Percentiles rank a stretch among this genome's conserved stretches.
Evolutionary conservation across 2,329 filamentous ascomycete species (phyloP).

Genomic region (Pseudogymnoascus sp.): DNA sequence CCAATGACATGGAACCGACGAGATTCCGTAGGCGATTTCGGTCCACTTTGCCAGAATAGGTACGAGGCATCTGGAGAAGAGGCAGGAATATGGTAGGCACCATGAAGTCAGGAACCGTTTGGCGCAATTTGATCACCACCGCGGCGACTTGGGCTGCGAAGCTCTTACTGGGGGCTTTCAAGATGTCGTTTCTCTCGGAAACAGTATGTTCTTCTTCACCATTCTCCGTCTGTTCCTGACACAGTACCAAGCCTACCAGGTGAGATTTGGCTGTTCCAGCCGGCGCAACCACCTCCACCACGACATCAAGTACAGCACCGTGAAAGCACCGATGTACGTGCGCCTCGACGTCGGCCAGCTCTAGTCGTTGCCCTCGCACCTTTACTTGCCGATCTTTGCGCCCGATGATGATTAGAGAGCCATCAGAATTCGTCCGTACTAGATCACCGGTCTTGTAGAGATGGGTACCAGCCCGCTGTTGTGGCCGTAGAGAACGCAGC

Average conservation of each 20-base stretch:
- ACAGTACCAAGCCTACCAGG: neutral
- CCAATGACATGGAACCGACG: neutral
- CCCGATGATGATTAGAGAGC: conserved; percentile 51
- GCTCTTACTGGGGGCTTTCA: neutral
- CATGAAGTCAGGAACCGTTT: conserved; percentile 29
- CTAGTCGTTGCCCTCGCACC: conserved; percentile 53
- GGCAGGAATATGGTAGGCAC: conserved; percentile 27
- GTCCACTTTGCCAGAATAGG: conserved; percentile 26
- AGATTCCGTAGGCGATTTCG: conserved; percentile 17
- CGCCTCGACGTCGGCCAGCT: conserved; percentile 52
- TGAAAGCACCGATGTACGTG: conserved; percentile 6
- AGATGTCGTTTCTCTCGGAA: neutral
- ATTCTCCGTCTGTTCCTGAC: neutral
- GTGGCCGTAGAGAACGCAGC: neutral
- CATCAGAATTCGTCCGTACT: conserved; percentile 48
- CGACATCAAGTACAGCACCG: neutral
- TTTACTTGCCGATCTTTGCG: conserved; percentile 57
- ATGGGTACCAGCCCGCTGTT: neutral
- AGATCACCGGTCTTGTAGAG: conserved; percentile 58
- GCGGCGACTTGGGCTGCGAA: neutral
- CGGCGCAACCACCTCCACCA: neutral
- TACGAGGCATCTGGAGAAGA: conserved; percentile 22
- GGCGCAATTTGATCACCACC: neutral
- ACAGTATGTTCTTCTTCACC: neutral
- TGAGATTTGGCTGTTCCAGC: neutral